Base-by-base conservation (phyloP, 2,329 filamentous ascomycete species). In the Taxawa tesnikishii region DNA sequence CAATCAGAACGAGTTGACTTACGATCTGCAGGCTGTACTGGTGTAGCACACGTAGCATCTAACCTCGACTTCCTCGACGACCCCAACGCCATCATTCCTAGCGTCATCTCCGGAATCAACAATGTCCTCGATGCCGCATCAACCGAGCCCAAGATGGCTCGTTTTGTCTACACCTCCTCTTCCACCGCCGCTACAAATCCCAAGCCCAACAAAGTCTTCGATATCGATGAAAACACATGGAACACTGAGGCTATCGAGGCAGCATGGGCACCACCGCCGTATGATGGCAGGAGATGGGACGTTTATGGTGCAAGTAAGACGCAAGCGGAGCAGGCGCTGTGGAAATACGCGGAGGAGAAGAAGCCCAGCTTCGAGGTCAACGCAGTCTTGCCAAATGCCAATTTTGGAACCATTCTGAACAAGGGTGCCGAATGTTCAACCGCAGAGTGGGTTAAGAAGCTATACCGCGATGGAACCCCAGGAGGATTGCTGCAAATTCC, bases 251-350 rank as follows among this genome's bases (percentile, higher is more conserved):
- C 44, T 4, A 37, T 57, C 8, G 40, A 46, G 21, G 40, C 45
- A 3, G 58, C 53, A 11, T 60, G 47, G 45, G 50, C 45, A 15
- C 46, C 44, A 33, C 45, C 45, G 14, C 48, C 43, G 19, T 53
- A 49, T 14, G 43, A 39, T 2, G 24, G 34, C 0, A 32, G 46
- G 15, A 37, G 32, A 10, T 44, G 43, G 29, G 42, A 44, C 8
- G 47, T 62, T 2, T 70, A 70, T 35, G 48, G 52, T 0, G 65
- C 63, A 1, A 56, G 55, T 29, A 71, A 71, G 40, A 58, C 53
- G 0, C 54, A 62, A 37, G 55, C 51, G 0, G 67, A 70, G 44
- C 56, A 57, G 16, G 56, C 55, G 5, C 45, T 63, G 9, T 67
- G 63, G 62, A 56, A 58, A 25, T 69, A 59, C 43, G 43, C 64